Evolutionary conservation across 148 eudicot genomes (phyloP).

Genomic region (Chenopodium quinoa): DNA sequence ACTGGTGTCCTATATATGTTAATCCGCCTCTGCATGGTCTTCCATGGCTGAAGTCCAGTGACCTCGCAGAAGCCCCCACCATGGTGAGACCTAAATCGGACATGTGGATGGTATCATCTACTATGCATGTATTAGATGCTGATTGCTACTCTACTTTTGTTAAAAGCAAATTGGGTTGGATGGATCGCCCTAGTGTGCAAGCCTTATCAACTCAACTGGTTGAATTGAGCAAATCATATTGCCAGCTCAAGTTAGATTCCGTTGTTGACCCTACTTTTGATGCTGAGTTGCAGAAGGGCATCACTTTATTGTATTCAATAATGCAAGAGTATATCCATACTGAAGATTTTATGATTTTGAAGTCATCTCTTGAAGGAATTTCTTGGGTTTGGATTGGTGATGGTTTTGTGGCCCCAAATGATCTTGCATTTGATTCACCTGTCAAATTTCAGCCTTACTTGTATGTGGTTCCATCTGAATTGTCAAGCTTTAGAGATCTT

Average conservation of each 20-base stretch:
- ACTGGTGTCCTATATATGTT: conserved; percentile 81
- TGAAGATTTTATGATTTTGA: conserved; percentile 46
- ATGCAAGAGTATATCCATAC: conserved; percentile 62
- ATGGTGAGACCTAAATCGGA: conserved; percentile 79
- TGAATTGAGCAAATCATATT: conserved; percentile 59
- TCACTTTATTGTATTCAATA: conserved; percentile 55
- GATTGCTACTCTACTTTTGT: conserved; percentile 58
- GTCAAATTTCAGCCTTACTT: conserved; percentile 91
- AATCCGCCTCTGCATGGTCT: conserved; percentile 68
- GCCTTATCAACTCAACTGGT: conserved; percentile 67
- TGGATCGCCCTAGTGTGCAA: conserved; percentile 53
- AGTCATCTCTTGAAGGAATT: conserved; percentile 66
- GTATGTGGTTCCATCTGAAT: conserved; percentile 92
- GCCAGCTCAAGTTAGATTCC: conserved; percentile 50
- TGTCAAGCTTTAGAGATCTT: conserved; percentile 71
- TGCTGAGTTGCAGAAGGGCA: conserved; percentile 62
- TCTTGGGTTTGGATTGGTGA: conserved; percentile 98
- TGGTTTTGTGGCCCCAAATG: conserved; percentile 74
- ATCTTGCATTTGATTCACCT: conserved; percentile 97
- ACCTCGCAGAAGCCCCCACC: conserved; percentile 64
- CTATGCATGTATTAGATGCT: conserved; percentile 75
- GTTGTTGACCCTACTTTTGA: conserved; percentile 45
- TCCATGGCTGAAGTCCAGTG: conserved; percentile 71
- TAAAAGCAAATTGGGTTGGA: conserved; percentile 80
- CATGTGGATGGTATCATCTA: conserved; percentile 87